phyloP scores from a whole-genome alignment of 2,329 filamentous ascomycete species.

The Didymella arachidicola region DNA sequence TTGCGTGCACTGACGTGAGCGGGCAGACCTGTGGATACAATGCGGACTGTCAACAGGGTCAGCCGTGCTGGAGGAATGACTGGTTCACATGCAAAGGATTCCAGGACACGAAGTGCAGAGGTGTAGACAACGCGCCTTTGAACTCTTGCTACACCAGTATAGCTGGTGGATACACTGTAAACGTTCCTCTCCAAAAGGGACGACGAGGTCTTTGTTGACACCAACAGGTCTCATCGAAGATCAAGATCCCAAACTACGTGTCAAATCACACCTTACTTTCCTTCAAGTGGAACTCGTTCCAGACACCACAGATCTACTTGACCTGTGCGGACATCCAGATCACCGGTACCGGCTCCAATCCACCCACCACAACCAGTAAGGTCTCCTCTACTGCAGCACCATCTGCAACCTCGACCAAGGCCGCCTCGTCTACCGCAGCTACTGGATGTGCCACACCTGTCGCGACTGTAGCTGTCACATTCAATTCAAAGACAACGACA shows the following conservation, averaged over 20 bases:
- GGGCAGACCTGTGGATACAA: constrained; percentile 44
- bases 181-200: background rate
- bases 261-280: constrained; percentile 44
- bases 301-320: constrained; percentile 45
- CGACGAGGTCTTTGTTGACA: background rate
- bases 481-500: constrained; percentile 58
- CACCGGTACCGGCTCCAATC: constrained; percentile 22
- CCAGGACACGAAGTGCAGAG: constrained; percentile 38
- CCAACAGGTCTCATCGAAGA: constrained; percentile 28
- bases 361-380: constrained; percentile 29
- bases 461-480: constrained; percentile 50
- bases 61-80: constrained; percentile 45
- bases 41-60: constrained; percentile 40
- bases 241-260: constrained; percentile 45
- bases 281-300: constrained; percentile 47
- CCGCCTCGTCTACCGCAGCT: constrained; percentile 24
- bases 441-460: constrained; percentile 35
- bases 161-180: constrained; percentile 47
- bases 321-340: constrained; percentile 47
- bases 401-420: constrained; percentile 16
- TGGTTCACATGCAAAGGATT: constrained; percentile 48
- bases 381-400: constrained; percentile 15
- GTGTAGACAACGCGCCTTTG: constrained; percentile 43
- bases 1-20: constrained; percentile 44
- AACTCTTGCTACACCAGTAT: constrained; percentile 48